Base-by-base conservation (phyloP, 2,329 filamentous ascomycete species). In the Pyrenochaeta sp. region DNA sequence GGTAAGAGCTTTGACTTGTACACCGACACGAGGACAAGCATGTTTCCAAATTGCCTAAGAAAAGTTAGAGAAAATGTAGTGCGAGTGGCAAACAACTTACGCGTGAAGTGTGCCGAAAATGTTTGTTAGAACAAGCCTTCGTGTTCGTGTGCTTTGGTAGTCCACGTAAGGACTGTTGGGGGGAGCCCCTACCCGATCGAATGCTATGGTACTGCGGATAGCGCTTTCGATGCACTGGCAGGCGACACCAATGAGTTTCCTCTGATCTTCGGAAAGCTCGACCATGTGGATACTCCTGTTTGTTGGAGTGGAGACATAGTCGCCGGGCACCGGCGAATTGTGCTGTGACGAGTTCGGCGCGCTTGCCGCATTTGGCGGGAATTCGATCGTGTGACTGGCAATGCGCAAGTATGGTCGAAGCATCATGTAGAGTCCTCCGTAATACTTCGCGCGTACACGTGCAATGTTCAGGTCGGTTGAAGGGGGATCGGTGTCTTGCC, bases 41-140 rank as follows among this genome's bases (percentile, higher is more conserved):
- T 83, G 67, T 97, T 97, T 45, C 94, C 93, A 77, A 95, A 99
- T 90, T 99, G 94, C 5, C 92, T 96, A 51, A 11, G 4, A 31
- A 46, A 15, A 23, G 40, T 60, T 51, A 61, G 44, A 27, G 35
- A 21, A 27, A 9, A 30, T 0, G 22, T 23, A 3, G 8, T 11
- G 22, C n/a, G 22, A 17, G n/a, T 6, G 11, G 15, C 7, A 11
- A 4, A 11, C 55, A 63, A 60, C 69, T 58, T 51, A 49, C 48
- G 49, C 52, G 78, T 96, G 93, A 51, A 91, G 88, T 13, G 93
- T 97, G 38, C 93, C 92, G 72, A 96, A 96, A 17, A 96, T 86
- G 61, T 96, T 97, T n/a, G 93, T 97, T 41, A 97, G 86, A 37
- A 96, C 87, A 7, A 89, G 83, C 20, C 90, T 83, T 49, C 81